These are phyloP conservation scores for Yarrowia sp. DNA, from an alignment of 805 yeast genomes.

Conservation along the genomic window DNA sequence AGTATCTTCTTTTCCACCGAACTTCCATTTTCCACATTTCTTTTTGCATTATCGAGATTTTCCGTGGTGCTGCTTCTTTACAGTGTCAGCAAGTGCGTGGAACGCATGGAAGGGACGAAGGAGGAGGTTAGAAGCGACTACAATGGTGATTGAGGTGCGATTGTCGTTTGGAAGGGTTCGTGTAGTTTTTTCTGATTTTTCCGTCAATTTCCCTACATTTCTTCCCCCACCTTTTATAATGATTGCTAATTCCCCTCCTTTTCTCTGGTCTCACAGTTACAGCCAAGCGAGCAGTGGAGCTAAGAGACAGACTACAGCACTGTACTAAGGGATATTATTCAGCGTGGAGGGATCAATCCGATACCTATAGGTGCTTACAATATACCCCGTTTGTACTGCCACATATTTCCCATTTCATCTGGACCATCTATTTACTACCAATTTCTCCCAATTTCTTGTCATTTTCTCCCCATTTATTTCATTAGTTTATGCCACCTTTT, in stretches of 20 bases:
- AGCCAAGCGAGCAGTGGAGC: background rate
- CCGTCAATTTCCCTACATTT: background rate
- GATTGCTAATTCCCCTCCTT: background rate
- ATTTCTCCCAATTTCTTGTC: too few relatives aligned
- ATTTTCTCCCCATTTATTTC: too few relatives aligned
- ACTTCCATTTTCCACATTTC: background rate
- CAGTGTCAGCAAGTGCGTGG: background rate
- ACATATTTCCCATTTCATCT: too few relatives aligned
- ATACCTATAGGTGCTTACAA: too few relatives aligned
- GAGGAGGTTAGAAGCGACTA: background rate
- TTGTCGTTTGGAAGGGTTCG: too few relatives aligned
- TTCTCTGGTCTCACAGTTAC: background rate
- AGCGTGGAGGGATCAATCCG: background rate
- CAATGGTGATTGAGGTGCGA: too few relatives aligned
- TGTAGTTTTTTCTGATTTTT: too few relatives aligned
- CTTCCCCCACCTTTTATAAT: too few relatives aligned
- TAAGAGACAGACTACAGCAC: background rate
- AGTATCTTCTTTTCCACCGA: too few relatives aligned
- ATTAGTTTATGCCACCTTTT: too few relatives aligned
- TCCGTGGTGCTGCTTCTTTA: slow-evolving; percentile 3
- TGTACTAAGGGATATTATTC: background rate
- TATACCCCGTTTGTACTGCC: too few relatives aligned
- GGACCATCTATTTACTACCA: background rate
- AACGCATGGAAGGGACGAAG: background rate
- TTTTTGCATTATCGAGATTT: background rate